phyloP scores from a whole-genome alignment of 2,329 filamentous ascomycete genomes.

The Ascochyta clinopodiicola region DNA sequence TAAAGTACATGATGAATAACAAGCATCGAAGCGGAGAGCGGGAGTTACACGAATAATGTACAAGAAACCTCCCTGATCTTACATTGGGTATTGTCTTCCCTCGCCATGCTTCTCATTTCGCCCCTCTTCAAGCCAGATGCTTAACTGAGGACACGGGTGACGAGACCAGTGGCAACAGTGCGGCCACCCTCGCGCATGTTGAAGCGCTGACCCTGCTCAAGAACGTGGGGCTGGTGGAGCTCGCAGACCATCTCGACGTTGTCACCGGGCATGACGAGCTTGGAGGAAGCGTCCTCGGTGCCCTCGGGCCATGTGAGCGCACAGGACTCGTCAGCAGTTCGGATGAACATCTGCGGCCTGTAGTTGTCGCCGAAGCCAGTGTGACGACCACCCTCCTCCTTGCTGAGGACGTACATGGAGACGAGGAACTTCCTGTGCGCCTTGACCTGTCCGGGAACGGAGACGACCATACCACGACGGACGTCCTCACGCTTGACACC shows the following conservation, averaged over 20 bases:
- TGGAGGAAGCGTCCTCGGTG: slow-evolving; percentile 71
- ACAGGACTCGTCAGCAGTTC: slow-evolving; percentile 80
- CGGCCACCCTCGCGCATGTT: slow-evolving; percentile 97
- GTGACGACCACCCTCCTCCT: slow-evolving; percentile 97
- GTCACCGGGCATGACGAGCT: slow-evolving; percentile 97
- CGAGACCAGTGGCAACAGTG: slow-evolving; percentile 50
- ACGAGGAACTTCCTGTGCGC: slow-evolving; percentile 90
- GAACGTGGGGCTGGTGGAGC: slow-evolving; percentile 82
- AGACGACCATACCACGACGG: slow-evolving; percentile 91
- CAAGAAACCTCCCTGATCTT: slow-evolving; percentile 24
- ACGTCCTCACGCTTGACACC: slow-evolving; percentile 96
- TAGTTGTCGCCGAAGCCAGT: slow-evolving; percentile 97
- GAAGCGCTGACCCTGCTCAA: slow-evolving; percentile 93
- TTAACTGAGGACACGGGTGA: slow-evolving; percentile 48
- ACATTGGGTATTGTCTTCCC: slow-evolving; percentile 15
- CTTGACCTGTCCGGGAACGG: slow-evolving; percentile 81
- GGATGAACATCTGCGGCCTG: slow-evolving; percentile 93
- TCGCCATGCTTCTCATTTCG: slow-evolving; percentile 5
- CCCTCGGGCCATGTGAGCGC: slow-evolving; percentile 87
- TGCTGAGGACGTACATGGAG: slow-evolving; percentile 95
- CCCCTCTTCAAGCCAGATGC: slow-evolving; percentile 4
- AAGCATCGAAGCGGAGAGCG: slow-evolving; percentile 36
- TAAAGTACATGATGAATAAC: slow-evolving; percentile 36
- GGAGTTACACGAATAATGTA: slow-evolving; percentile 33
- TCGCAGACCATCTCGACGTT: slow-evolving; percentile 97